Evolutionary conservation across 2,329 filamentous ascomycete genomes (phyloP).

Genomic region (Didymellaceae sp.): DNA sequence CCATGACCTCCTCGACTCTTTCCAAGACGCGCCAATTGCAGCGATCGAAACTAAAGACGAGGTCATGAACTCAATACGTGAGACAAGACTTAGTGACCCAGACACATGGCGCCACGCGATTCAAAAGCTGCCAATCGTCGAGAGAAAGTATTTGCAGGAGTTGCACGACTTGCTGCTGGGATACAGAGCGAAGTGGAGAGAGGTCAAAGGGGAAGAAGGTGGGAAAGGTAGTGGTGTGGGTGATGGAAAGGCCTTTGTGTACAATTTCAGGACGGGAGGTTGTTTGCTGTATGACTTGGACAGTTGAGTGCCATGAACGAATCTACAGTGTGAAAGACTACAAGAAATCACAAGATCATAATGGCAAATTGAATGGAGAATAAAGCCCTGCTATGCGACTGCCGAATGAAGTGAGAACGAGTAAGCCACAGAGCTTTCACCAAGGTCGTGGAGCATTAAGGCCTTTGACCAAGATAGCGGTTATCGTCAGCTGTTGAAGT

Average conservation of each 20-base stretch:
- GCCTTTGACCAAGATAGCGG: neutral
- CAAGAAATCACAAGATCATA: neutral
- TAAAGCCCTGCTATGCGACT: too few species aligned
- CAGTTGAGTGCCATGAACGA: conserved; percentile 22
- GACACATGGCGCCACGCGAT: conserved; percentile 86
- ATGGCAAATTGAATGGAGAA: too few species aligned
- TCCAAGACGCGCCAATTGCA: conserved; percentile 78
- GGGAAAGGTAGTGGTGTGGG: conserved; percentile 53
- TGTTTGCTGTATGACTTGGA: conserved; percentile 86
- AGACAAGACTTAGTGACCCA: conserved; percentile 76
- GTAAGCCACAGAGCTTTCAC: too few species aligned
- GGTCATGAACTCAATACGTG: conserved; percentile 76
- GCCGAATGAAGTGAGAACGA: too few species aligned
- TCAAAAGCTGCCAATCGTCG: conserved; percentile 76
- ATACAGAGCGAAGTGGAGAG: conserved; percentile 66
- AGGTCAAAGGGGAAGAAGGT: conserved; percentile 38
- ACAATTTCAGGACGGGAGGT: conserved; percentile 85
- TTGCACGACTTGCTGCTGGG: conserved; percentile 76
- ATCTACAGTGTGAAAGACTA: neutral
- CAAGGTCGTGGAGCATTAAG: too few species aligned
- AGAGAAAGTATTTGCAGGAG: conserved; percentile 82
- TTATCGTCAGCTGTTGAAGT: neutral
- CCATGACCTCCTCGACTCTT: conserved; percentile 70
- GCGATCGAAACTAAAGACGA: conserved; percentile 89
- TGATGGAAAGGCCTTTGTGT: conserved; percentile 78